Base-by-base conservation (phyloP, 352 stramenopile species). In the Globisporangium emineosum region DNA sequence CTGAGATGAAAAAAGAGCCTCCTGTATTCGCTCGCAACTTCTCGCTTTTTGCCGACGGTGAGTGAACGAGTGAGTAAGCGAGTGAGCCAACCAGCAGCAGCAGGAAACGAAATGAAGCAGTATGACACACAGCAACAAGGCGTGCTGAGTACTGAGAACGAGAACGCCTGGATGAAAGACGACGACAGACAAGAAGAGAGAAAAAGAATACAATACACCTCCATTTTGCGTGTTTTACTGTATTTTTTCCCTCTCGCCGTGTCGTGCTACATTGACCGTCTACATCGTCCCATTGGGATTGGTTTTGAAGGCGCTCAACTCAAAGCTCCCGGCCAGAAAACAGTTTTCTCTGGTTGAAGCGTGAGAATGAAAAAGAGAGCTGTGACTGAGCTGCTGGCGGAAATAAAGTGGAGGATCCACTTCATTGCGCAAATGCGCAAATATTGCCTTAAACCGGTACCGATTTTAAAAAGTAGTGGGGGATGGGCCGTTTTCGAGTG, bases 191-290 rank as follows among this genome's bases (percentile, higher is more conserved):
- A 45, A 45, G 35, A 43, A n/a, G 29, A 45, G 37, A 55, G 50
- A 55, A 32, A 53, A 54, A n/a, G 7, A 23, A 55, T 55, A 55
- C 50, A 32, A 55, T 55, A 55, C 50, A 55, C 23, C 25, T 33
- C 50, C 50, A 55, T 35, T 55, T 47, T 55, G 50, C 50, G 50
- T 55, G 29, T 55, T n/a, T n/a, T 35, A n/a, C n/a, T n/a, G n/a
- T n/a, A n/a, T n/a, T n/a, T n/a, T n/a, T n/a, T n/a, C n/a, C 15
- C 9, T 23, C 40, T 35, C 23, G 10, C 19, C 5, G 5, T 54
- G 23, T 2, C 3, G 5, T 8, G 21, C 32, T 53, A 5, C 5
- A 8, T 54, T 32, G 21, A 8, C 17, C 42, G 37, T 21, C 40
- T n/a, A 21, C 17, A 47, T 5, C 40, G 0, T 15, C 40, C 17